phyloP scores from a whole-genome alignment of 1,284 basidiomycete genomes.

The Fomitopsis pinicola region DNA sequence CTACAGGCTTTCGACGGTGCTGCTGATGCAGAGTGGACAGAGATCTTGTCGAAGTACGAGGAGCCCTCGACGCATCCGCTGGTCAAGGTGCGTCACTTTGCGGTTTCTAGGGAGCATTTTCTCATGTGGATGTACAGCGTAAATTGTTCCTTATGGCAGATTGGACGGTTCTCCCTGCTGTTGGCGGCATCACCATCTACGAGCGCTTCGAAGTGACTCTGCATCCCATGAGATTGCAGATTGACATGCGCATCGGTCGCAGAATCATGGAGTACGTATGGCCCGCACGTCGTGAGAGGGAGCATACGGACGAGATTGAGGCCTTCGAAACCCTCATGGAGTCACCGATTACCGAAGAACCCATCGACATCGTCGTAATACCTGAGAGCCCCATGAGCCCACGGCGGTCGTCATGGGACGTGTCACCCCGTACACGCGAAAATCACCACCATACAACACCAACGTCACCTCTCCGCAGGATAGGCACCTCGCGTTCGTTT shows the following conservation, averaged over 20 bases:
- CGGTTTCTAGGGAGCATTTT: not conserved
- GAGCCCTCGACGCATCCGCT: slow-evolving; percentile 66
- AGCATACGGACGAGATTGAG: slow-evolving; percentile 26
- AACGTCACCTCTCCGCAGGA: slow-evolving; percentile 37
- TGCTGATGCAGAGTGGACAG: slow-evolving; percentile 80
- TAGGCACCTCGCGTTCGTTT: slow-evolving; percentile 64
- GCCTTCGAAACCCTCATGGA: slow-evolving; percentile 9
- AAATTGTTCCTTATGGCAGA: slow-evolving; percentile 67
- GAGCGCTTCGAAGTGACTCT: slow-evolving; percentile 80
- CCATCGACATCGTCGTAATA: not conserved
- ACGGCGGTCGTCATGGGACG: slow-evolving; percentile 24
- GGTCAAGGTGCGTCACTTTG: slow-evolving; percentile 46
- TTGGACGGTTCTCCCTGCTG: slow-evolving; percentile 83
- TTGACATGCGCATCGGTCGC: slow-evolving; percentile 80
- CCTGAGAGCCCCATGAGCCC: slow-evolving; percentile 11
- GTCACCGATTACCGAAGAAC: slow-evolving; percentile 1
- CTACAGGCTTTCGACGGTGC: slow-evolving; percentile 87
- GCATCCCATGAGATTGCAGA: slow-evolving; percentile 85
- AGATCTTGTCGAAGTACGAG: slow-evolving; percentile 79
- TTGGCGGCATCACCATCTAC: slow-evolving; percentile 92
- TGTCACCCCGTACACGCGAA: slow-evolving; percentile 20
- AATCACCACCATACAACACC: slow-evolving; percentile 20
- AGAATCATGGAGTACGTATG: slow-evolving; percentile 90
- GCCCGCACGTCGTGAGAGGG: slow-evolving; percentile 55
- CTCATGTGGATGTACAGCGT: slow-evolving; percentile 33